Conservation (phyloP, 2,329 filamentous ascomycete genomes). For the Septoria linicola region DNA sequence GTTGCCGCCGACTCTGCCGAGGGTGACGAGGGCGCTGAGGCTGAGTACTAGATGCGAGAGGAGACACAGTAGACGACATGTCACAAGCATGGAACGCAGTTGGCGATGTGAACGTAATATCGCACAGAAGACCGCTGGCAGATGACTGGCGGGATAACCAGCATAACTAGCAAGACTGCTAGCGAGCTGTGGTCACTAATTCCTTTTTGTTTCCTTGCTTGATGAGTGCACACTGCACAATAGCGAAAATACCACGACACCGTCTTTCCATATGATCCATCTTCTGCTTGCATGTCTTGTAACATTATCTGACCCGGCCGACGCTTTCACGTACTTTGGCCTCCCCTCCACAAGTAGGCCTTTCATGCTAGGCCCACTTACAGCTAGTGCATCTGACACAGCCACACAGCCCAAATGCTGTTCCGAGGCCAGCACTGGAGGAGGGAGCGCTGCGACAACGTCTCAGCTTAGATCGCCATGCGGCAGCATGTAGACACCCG, state of each 20-base stretch:
- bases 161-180: conserved; percentile 19
- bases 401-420: conserved; percentile 11
- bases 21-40: conserved; percentile 78
- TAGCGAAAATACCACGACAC: conserved; percentile 20
- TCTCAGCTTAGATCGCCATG: conserved; percentile 17
- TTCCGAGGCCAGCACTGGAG: conserved; percentile 4
- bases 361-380: background rate
- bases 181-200: conserved; percentile 12
- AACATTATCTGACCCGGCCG: background rate
- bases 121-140: conserved; percentile 8
- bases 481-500: conserved; percentile 5
- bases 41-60: conserved; percentile 76
- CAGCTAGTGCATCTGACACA: conserved; percentile 1
- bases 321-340: background rate
- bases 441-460: conserved; percentile 8
- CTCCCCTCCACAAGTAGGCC: background rate
- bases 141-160: conserved; percentile 10
- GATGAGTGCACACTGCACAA: conserved; percentile 15
- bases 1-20: conserved; percentile 92
- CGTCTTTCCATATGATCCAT: background rate
- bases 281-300: background rate
- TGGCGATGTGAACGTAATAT: conserved; percentile 10
- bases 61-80: background rate
- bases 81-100: conserved; percentile 1
- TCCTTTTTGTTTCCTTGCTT: conserved; percentile 20